These are phyloP conservation scores for Alternaria gansuensis DNA, from an alignment of 2,329 filamentous ascomycete genomes.

Conservation along the genomic window DNA sequence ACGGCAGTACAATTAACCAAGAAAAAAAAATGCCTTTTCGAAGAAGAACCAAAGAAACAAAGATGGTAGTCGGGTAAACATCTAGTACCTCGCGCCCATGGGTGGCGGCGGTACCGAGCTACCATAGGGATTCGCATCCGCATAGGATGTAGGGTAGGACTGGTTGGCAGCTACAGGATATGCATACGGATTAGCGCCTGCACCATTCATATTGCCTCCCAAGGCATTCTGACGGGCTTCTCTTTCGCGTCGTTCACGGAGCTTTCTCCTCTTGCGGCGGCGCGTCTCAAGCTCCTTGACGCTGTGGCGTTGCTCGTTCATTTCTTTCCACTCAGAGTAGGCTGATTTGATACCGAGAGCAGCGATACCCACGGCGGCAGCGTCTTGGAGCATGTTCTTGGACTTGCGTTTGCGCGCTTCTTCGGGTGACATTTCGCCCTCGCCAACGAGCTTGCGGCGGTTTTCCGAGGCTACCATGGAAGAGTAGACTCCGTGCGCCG, in stretches of 20 bases:
- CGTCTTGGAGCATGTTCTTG: conserved; percentile 71
- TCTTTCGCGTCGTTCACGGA: conserved; percentile 53
- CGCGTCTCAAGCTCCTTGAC: conserved; percentile 64
- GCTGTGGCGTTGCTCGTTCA: conserved; percentile 68
- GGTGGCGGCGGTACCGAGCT: conserved; percentile 52
- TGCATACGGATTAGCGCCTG: conserved; percentile 50
- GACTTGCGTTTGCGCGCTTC: conserved; percentile 69
- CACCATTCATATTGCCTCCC: conserved; percentile 45
- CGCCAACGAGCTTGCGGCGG: conserved; percentile 66
- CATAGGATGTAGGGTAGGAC: conserved; percentile 51
- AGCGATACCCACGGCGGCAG: conserved; percentile 71
- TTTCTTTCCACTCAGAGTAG: conserved; percentile 72
- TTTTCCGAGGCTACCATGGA: conserved; percentile 71
- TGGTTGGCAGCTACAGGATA: conserved; percentile 50
- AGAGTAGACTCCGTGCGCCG: conserved; percentile 70
- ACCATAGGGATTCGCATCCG: conserved; percentile 59
- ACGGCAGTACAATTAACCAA: background rate
- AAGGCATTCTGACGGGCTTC: conserved; percentile 56
- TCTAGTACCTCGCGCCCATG: conserved; percentile 51
- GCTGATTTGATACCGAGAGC: conserved; percentile 73
- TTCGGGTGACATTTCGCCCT: conserved; percentile 70
- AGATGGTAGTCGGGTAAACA: conserved; percentile 1
- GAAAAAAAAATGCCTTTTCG: background rate
- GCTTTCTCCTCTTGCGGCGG: conserved; percentile 57
- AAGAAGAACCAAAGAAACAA: background rate